A percentile compares a stretch with the other conserved stretches of the same genome.
phyloP scores from a whole-genome alignment of 2,329 filamentous ascomycete species.

The Orbilia blumenaviensis region DNA sequence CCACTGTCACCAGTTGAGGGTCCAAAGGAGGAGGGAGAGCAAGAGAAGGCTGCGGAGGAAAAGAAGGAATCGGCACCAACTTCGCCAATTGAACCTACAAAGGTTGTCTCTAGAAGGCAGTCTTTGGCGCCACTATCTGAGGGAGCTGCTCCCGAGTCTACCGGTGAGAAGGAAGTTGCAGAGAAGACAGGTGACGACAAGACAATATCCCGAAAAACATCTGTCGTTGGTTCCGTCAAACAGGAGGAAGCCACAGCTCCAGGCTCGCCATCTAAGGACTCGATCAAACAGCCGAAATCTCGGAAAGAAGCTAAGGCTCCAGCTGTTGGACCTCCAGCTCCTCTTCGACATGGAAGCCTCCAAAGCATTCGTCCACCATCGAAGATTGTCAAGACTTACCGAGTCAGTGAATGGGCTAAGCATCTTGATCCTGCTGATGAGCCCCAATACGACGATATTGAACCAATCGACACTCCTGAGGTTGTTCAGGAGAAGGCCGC shows the following conservation, averaged over 20 bases:
- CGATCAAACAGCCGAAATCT: conserved; percentile 1
- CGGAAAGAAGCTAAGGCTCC: conserved; percentile 32
- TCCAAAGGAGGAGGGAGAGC: neutral
- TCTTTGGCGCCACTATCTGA: neutral
- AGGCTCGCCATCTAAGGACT: neutral
- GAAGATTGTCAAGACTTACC: conserved; percentile 79
- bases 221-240: conserved; percentile 8
- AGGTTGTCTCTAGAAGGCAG: neutral
- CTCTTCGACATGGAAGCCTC: conserved; percentile 45
- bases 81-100: conserved; percentile 6
- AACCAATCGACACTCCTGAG: conserved; percentile 63
- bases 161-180: neutral
- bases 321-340: conserved; percentile 44
- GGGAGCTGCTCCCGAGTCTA: neutral
- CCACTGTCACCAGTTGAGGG: conserved; percentile 14
- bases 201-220: conserved; percentile 9
- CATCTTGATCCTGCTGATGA: conserved; percentile 80
- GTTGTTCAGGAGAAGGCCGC: conserved; percentile 66
- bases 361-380: conserved; percentile 63
- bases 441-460: conserved; percentile 72
- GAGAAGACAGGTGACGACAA: neutral
- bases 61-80: conserved; percentile 14
- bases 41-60: neutral
- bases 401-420: conserved; percentile 97
- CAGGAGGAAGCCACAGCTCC: conserved; percentile 14